A percentile compares a stretch with the other conserved stretches of the same genome.
Conservation (phyloP, 2,329 filamentous ascomycete species). For the Aureobasidium musti region DNA sequence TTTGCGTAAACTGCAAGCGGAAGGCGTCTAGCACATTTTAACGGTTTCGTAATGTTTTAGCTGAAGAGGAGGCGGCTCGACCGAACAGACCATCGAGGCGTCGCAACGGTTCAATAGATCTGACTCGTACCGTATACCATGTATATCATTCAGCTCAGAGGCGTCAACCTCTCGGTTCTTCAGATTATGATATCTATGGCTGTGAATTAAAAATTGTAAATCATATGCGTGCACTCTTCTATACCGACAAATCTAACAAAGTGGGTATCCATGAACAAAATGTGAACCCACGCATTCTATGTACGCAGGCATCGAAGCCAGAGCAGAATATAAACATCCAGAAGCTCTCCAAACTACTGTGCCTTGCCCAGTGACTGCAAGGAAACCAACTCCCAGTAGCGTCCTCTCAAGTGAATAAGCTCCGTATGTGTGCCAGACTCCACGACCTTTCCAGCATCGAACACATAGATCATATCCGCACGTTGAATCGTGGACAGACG, state of each 20-base stretch:
- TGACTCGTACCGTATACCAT: background rate
- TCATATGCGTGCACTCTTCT: background rate
- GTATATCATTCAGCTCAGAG: conserved; percentile 5
- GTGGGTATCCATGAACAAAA: conserved; percentile 13
- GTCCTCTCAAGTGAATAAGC: conserved; percentile 44
- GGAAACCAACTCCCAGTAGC: conserved; percentile 47
- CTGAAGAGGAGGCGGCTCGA: background rate
- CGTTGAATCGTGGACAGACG: conserved; percentile 90
- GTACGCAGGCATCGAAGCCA: conserved; percentile 1
- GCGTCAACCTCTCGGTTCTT: background rate
- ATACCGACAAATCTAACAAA: background rate
- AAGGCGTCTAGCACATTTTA: background rate
- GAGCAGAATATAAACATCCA: background rate
- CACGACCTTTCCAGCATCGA: conserved; percentile 83
- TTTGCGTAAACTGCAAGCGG: background rate
- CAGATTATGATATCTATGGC: background rate
- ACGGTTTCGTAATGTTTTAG: background rate
- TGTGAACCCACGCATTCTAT: background rate
- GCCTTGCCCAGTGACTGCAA: conserved; percentile 43
- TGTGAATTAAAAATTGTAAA: background rate
- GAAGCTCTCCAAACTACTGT: conserved; percentile 7
- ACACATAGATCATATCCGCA: conserved; percentile 94
- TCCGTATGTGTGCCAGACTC: conserved; percentile 79
- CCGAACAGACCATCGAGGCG: background rate
- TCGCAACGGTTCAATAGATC: conserved; percentile 7